These are phyloP conservation scores for Bretschneidera sinensis DNA, from an alignment of 345 rosid genomes.

Conservation along the genomic window DNA sequence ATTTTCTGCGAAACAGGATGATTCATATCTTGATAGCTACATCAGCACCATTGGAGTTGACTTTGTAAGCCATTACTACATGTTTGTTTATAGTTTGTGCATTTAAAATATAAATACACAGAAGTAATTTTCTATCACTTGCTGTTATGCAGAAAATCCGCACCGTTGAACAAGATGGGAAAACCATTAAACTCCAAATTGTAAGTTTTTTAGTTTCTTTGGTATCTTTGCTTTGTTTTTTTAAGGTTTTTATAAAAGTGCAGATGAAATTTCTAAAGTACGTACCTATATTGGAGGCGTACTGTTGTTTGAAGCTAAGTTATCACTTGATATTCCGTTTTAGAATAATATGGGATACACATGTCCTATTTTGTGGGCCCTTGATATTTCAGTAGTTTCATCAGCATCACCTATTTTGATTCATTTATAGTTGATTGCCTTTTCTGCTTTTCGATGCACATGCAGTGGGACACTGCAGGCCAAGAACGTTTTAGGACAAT, in stretches of 20 bases:
- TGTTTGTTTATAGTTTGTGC: not conserved
- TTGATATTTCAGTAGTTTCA: not conserved
- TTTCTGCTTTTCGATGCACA: constrained; percentile 1
- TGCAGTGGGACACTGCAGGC: constrained; percentile 95
- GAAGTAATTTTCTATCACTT: constrained; percentile 7
- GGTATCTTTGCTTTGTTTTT: not conserved
- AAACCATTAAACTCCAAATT: constrained; percentile 56
- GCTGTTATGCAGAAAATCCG: constrained; percentile 47
- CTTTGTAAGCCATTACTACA: constrained; percentile 35
- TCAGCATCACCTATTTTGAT: not conserved
- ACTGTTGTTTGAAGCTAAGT: too few species aligned
- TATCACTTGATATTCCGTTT: too few species aligned
- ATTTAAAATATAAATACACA: too few species aligned
- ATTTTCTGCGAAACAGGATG: constrained; percentile 35
- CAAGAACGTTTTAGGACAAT: constrained; percentile 93
- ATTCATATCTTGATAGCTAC: constrained; percentile 54
- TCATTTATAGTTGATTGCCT: not conserved
- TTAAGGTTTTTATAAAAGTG: not conserved
- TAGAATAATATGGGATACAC: too few species aligned
- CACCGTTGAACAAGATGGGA: constrained; percentile 60
- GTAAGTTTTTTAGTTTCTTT: constrained; percentile 23
- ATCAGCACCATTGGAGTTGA: constrained; percentile 65
- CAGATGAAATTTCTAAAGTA: not conserved
- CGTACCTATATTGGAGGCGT: not conserved
- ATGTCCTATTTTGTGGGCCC: too few species aligned